Evolutionary conservation across 2,329 filamentous ascomycete genomes (phyloP), one percentile per base, ranked within the genome.

Genomic region (Penicillium fuscoglaucum): DNA sequence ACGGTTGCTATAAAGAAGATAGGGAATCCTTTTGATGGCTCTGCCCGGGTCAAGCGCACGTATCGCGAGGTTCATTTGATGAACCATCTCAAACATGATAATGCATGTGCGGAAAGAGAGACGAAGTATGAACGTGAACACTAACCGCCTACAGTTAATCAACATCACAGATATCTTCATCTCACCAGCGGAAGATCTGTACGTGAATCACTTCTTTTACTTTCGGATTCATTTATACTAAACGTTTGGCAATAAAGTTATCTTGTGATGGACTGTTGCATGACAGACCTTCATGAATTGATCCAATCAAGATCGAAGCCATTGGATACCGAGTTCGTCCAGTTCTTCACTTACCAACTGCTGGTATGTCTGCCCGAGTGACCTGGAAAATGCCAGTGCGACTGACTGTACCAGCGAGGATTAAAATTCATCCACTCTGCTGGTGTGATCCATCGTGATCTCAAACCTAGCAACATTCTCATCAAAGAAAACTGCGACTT

Each of bases 401-500:
- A 2, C 37, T 58, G 24, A 58, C 37, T 1, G 1, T 33, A 1
- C 2, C 68, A 97, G 93, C 91, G 93, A 70, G 93, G 93, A 52
- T 80, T 98, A 72, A 98, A 98, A 86, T 98, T 98, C 76, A 93
- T 98, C 61, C 93, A 98, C 80, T 97, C 93, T 1, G 93, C 95
- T 48, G 93, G 93, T 67, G 93, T 98, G 57, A 93, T 98, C 48
- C 93, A 98, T 29, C 55, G 55, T n/a, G 55, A 58, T 24, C 50
- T 58, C 9, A 98, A 98, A 80, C 93, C 93, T 51, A 96, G 91
- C 82, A 98, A 98, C 80, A 97, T 98, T 70, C 85, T 98, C 60
- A 92, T 98, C 78, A 98, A 98, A 79, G 95, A 98, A 80, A 98
- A 98, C 79, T 98, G 93, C 80, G 93, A 98, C 79, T 81, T 98